Conservation (phyloP, 805 yeast species). For the Clavispora fructus region DNA sequence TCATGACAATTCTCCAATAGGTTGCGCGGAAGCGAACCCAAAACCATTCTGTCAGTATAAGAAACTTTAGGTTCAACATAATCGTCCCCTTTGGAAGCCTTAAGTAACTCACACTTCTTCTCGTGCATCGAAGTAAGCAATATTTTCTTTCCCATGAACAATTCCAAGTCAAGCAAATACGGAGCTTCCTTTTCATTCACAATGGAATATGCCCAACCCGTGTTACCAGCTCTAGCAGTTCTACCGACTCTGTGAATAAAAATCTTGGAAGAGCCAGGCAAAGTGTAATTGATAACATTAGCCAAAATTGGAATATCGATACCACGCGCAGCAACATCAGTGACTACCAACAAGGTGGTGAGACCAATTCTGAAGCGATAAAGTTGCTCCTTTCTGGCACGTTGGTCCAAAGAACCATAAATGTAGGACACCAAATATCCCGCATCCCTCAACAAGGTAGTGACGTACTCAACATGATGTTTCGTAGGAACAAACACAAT, state of each 20-base stretch:
- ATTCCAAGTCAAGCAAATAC: slow-evolving; percentile 81
- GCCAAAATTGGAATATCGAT: slow-evolving; percentile 96
- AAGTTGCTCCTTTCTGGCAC: slow-evolving; percentile 86
- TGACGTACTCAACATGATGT: slow-evolving; percentile 93
- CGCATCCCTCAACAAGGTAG: slow-evolving; percentile 61
- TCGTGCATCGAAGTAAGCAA: slow-evolving; percentile 66
- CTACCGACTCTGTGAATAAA: slow-evolving; percentile 98
- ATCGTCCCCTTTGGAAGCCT: slow-evolving; percentile 38
- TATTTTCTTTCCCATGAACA: slow-evolving; percentile 82
- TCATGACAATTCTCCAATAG: slow-evolving; percentile 71
- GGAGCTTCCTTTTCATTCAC: slow-evolving; percentile 84
- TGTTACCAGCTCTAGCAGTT: slow-evolving; percentile 98
- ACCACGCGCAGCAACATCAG: slow-evolving; percentile 99
- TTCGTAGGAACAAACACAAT: slow-evolving; percentile 94
- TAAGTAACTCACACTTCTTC: slow-evolving; percentile 49
- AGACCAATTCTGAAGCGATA: slow-evolving; percentile 80
- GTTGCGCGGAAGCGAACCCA: slow-evolving; percentile 77
- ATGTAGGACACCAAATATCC: slow-evolving; percentile 88
- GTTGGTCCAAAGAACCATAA: slow-evolving; percentile 92
- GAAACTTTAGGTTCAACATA: slow-evolving; percentile 54
- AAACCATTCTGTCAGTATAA: slow-evolving; percentile 69
- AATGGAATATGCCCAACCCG: slow-evolving; percentile 95
- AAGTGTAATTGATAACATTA: slow-evolving; percentile 84
- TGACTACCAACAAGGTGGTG: slow-evolving; percentile 84
- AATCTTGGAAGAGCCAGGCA: slow-evolving; percentile 89